These are phyloP conservation scores for Inga leiocalycina DNA, from an alignment of 306 rosid genomes.

Conservation along the genomic window DNA sequence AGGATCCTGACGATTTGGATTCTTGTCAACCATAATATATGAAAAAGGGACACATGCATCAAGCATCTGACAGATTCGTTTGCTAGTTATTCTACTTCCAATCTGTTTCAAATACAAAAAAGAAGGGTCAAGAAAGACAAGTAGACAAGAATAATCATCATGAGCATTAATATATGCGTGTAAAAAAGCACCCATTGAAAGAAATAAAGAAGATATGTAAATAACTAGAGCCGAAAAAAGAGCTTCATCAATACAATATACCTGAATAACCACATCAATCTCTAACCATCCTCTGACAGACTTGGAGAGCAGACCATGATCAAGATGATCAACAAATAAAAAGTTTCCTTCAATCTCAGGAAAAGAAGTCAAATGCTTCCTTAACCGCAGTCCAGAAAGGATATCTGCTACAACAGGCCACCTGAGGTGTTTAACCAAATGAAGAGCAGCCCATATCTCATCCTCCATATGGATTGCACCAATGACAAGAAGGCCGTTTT, in stretches of 20 bases:
- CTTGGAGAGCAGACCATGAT: slow-evolving; percentile 81
- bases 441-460: slow-evolving; percentile 94
- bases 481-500: slow-evolving; percentile 66
- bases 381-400: slow-evolving; percentile 87
- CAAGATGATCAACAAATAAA: slow-evolving; percentile 86
- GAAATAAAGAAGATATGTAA: slow-evolving; percentile 11
- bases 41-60: slow-evolving; percentile 75
- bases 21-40: slow-evolving; percentile 82
- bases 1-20: slow-evolving; percentile 91
- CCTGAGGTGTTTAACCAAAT: slow-evolving; percentile 79
- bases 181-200: background rate
- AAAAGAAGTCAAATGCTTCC: slow-evolving; percentile 66
- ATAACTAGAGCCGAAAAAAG: slow-evolving; percentile 15
- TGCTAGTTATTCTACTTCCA: slow-evolving; percentile 95
- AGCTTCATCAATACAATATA: slow-evolving; percentile 34
- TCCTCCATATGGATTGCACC: slow-evolving; percentile 87
- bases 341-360: slow-evolving; percentile 63
- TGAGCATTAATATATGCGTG: background rate
- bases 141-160: slow-evolving; percentile 8
- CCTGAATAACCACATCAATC: slow-evolving; percentile 88
- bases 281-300: slow-evolving; percentile 61
- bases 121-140: slow-evolving; percentile 4
- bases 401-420: slow-evolving; percentile 96
- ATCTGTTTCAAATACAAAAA: slow-evolving; percentile 56
- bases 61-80: slow-evolving; percentile 76